Evolutionary conservation across 2,329 filamentous ascomycete genomes (phyloP).

Genomic region (Colletotrichum simmondsii): DNA sequence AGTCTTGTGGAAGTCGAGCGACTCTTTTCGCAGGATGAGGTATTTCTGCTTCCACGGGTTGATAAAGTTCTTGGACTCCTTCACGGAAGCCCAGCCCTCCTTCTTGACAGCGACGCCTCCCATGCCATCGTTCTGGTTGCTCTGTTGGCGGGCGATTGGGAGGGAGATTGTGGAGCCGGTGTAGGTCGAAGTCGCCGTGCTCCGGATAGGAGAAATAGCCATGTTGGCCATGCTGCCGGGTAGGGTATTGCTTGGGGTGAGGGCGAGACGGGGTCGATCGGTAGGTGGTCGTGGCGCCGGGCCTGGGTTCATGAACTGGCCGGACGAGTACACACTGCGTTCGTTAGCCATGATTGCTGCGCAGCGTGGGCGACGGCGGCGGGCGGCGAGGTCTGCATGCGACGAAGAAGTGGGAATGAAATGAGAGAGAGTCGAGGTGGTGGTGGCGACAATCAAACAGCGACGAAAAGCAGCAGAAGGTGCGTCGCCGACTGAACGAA

Average conservation of each 20-base stretch:
- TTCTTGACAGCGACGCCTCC: constrained; percentile 81
- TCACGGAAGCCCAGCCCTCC: constrained; percentile 85
- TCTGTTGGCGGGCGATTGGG: constrained; percentile 71
- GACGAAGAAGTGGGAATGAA: constrained; percentile 9
- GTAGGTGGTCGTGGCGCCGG: constrained; percentile 91
- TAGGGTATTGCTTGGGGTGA: constrained; percentile 79
- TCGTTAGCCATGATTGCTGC: constrained; percentile 40
- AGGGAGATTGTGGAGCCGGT: constrained; percentile 79
- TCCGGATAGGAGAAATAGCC: constrained; percentile 77
- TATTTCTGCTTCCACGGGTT: constrained; percentile 91
- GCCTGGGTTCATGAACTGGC: constrained; percentile 94
- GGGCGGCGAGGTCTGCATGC: constrained; percentile 23
- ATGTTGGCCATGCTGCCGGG: constrained; percentile 84
- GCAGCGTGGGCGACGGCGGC: constrained; percentile 24
- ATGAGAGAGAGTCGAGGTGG: not conserved
- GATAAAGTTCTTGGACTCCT: constrained; percentile 90
- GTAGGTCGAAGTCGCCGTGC: constrained; percentile 73
- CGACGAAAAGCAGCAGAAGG: not conserved
- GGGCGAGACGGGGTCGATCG: constrained; percentile 82
- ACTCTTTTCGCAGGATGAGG: constrained; percentile 90
- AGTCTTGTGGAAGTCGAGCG: constrained; percentile 93
- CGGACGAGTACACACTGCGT: constrained; percentile 66
- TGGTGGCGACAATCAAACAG: constrained; percentile 11
- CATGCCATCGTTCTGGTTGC: constrained; percentile 69
- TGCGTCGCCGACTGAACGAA: constrained; percentile 2